These are phyloP conservation scores for Onygenales sp. DNA, from an alignment of 2,329 filamentous ascomycete species.

Conservation along the genomic window DNA sequence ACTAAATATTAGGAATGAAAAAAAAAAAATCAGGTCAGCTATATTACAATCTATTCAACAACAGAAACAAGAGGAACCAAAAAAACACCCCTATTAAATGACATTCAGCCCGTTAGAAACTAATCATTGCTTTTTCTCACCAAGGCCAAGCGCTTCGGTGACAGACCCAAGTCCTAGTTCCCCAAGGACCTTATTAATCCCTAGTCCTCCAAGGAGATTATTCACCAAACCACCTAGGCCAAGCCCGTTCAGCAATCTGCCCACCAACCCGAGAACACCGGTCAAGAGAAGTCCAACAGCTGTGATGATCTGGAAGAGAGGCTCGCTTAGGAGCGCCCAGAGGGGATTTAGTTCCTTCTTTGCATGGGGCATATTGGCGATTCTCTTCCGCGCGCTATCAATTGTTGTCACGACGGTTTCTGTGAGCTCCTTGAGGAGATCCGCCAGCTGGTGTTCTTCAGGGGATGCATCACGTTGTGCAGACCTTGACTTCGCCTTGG, in stretches of 20 bases:
- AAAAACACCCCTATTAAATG: neutral
- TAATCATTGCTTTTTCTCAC: slow-evolving; percentile 6
- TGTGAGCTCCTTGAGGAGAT: slow-evolving; percentile 75
- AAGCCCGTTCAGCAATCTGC: slow-evolving; percentile 67
- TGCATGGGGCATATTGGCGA: slow-evolving; percentile 83
- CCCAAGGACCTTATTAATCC: slow-evolving; percentile 45
- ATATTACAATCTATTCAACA: neutral
- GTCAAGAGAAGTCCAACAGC: slow-evolving; percentile 74
- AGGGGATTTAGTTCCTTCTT: slow-evolving; percentile 93
- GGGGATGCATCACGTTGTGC: slow-evolving; percentile 66
- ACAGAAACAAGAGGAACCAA: neutral
- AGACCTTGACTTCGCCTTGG: slow-evolving; percentile 73
- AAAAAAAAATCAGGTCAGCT: too few relatives aligned
- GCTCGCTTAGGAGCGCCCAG: slow-evolving; percentile 66
- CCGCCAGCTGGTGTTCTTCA: slow-evolving; percentile 77
- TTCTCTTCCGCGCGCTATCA: slow-evolving; percentile 78
- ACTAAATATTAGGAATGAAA: too few relatives aligned
- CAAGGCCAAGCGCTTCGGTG: slow-evolving; percentile 24
- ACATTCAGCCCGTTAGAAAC: neutral
- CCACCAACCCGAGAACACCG: slow-evolving; percentile 77
- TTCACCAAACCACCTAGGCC: slow-evolving; percentile 76
- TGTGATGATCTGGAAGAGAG: slow-evolving; percentile 84
- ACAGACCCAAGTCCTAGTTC: slow-evolving; percentile 43
- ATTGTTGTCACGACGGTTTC: slow-evolving; percentile 72
- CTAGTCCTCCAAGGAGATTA: slow-evolving; percentile 64